Base-by-base conservation (phyloP, 148 eudicot genomes). In the Camellia lanceoleosa region DNA sequence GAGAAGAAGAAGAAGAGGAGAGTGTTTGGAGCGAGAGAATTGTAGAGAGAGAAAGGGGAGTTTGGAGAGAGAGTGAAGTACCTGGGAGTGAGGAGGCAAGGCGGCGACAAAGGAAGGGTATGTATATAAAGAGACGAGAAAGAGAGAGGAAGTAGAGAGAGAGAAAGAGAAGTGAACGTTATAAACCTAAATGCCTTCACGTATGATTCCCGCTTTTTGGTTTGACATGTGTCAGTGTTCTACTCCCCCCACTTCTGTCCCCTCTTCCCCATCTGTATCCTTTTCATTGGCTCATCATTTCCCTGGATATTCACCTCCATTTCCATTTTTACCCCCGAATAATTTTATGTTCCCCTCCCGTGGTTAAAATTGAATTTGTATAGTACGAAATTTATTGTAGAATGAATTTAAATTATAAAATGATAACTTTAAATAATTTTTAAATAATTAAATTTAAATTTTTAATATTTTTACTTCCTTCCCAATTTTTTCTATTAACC, bases 121-220 rank as follows among this genome's bases (percentile, higher is more conserved):
- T 8, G 58, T 30, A 30, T 30, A 30, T 30, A 30, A 30, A 30
- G 38, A 30, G 38, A 30, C 1, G 38, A 30, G 38, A 30, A 30
- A 30, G 38, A 30, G 38, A 30, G 38, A 30, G 59, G 44, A 19
- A 5, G 47, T 15, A 55, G 76, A 30, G 68, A 7, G 70, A 13
- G 30, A 5, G 16, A 2, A 55, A 62, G 30, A 18, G 55, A 63
- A 76, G 71, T 65, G 60, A 23, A 23, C 79, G 79, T 77, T 77
- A 65, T 38, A 59, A 59, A 56, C 63, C 63, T 56, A 60, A 64
- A 64, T 16, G 18, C 30, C 20, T 61, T 76, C 59, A 76, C 70
- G 59, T 76, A 38, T 58, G 16, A 15, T 76, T 76, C 79, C 79
- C 78, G 78, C 68, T 75, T 60, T 62, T 10, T 18, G 47, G 5